Evolutionary conservation across 345 rosid genomes (phyloP).

Genomic region (Limnanthes douglasii): DNA sequence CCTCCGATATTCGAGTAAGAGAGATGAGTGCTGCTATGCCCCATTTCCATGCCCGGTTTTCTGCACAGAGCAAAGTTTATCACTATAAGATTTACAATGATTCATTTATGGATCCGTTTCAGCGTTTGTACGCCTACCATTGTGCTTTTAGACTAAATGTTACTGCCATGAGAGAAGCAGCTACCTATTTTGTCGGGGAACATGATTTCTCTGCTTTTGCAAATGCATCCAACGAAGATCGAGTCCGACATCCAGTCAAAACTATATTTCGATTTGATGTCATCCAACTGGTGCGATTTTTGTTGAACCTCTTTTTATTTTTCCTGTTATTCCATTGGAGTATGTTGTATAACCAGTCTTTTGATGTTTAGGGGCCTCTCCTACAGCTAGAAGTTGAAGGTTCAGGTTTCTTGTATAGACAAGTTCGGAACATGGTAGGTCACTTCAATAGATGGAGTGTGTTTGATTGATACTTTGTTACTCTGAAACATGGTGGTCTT

Average conservation of each 20-base stretch:
- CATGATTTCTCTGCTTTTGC: conserved; percentile 87
- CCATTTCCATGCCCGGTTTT: conserved; percentile 84
- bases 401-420: conserved; percentile 77
- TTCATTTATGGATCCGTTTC: conserved; percentile 76
- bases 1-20: conserved; percentile 64
- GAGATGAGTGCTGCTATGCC: conserved; percentile 65
- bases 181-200: conserved; percentile 42
- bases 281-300: conserved; percentile 39
- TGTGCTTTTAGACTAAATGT: conserved; percentile 44
- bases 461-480: not conserved
- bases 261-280: conserved; percentile 50
- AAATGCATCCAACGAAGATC: conserved; percentile 53
- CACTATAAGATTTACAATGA: conserved; percentile 68
- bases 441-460: too few species aligned
- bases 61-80: conserved; percentile 57
- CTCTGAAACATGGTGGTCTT: not conserved
- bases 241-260: conserved; percentile 58
- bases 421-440: conserved; percentile 84
- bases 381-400: conserved; percentile 86
- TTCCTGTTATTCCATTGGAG: not conserved
- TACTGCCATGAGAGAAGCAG: conserved; percentile 52
- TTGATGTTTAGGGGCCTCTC: conserved; percentile 45
- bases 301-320: not conserved
- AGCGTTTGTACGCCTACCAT: conserved; percentile 49
- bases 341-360: not conserved